A percentile compares a stretch with the other conserved stretches of the same genome.
These are phyloP conservation scores for Sarcodon sp. DNA, from an alignment of 768 basidiomycete species.

Conservation along the genomic window DNA sequence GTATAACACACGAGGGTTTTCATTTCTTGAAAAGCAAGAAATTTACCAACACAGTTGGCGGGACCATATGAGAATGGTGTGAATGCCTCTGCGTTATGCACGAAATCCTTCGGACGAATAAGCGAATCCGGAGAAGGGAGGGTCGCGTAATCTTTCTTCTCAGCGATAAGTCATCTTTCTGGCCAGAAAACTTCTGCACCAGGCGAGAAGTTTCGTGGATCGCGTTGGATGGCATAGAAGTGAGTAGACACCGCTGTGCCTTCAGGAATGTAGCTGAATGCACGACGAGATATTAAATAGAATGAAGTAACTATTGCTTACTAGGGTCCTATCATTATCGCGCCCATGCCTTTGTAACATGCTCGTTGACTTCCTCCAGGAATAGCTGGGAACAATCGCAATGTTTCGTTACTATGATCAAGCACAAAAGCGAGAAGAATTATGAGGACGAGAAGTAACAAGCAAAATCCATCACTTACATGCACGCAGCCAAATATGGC, in stretches of 20 bases:
- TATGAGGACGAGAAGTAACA: too few relatives aligned
- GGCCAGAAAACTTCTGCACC: not conserved
- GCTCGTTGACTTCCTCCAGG: conserved; percentile 19
- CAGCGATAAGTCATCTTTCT: not conserved
- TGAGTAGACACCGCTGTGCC: not conserved
- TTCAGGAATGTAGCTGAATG: not conserved
- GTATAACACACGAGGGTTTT: conserved; percentile 22
- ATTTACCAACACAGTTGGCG: conserved; percentile 30
- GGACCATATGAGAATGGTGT: conserved; percentile 34
- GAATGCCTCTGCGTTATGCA: conserved; percentile 23
- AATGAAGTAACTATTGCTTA: conserved; percentile 20
- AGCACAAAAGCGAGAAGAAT: too few relatives aligned
- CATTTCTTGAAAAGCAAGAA: conserved; percentile 29
- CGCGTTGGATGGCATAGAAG: not conserved
- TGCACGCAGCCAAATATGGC: conserved; percentile 20
- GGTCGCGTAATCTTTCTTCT: too few relatives aligned
- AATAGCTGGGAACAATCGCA: conserved; percentile 31
- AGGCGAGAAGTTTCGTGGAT: not conserved
- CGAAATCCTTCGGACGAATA: not conserved
- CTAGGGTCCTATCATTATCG: conserved; percentile 9
- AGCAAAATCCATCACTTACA: conserved; percentile 9
- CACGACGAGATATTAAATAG: conserved; percentile 9
- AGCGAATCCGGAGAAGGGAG: too few relatives aligned
- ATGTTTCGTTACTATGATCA: conserved; percentile 24
- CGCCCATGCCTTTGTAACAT: conserved; percentile 15